Percentiles rank a stretch among this genome's conserved stretches.
These are phyloP conservation scores for Serendipita sp. DNA, from an alignment of 1,284 basidiomycete species.

Conservation along the genomic window DNA sequence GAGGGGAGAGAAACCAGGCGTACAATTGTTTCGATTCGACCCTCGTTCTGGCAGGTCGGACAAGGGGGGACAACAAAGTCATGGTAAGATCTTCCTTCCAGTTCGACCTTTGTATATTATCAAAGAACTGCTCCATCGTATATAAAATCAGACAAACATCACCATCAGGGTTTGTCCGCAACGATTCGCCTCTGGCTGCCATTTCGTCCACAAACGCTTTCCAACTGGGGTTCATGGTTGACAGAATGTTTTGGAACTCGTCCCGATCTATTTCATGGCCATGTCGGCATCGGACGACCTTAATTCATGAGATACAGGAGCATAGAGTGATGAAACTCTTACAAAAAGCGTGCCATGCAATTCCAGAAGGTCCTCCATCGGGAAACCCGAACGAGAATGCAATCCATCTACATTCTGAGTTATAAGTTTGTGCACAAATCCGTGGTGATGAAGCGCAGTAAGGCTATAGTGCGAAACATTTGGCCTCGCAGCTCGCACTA, in stretches of 20 bases:
- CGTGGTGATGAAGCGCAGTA: constrained; percentile 63
- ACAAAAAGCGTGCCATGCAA: constrained; percentile 83
- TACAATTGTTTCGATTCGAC: constrained; percentile 40
- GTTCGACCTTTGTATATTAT: constrained; percentile 42
- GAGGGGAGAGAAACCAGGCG: constrained; percentile 14
- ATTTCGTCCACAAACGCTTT: constrained; percentile 52
- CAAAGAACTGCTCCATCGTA: neutral
- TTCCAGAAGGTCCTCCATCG: constrained; percentile 49
- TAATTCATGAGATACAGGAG: neutral
- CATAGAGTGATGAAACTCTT: constrained; percentile 17
- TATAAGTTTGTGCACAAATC: constrained; percentile 49
- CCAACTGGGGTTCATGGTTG: constrained; percentile 67
- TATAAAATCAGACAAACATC: constrained; percentile 41
- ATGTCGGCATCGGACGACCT: constrained; percentile 49
- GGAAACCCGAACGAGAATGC: constrained; percentile 57
- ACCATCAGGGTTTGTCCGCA: constrained; percentile 81
- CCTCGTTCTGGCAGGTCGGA: constrained; percentile 42
- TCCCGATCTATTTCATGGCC: constrained; percentile 55
- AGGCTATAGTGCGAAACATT: constrained; percentile 81
- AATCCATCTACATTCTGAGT: constrained; percentile 92
- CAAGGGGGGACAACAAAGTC: constrained; percentile 73
- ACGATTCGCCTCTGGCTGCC: constrained; percentile 45
- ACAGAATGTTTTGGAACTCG: constrained; percentile 61
- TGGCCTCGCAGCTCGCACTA: constrained; percentile 58
- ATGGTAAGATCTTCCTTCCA: constrained; percentile 61